Evolutionary conservation across 2,329 filamentous ascomycete genomes (phyloP).

Genomic region (Alternaria solani): DNA sequence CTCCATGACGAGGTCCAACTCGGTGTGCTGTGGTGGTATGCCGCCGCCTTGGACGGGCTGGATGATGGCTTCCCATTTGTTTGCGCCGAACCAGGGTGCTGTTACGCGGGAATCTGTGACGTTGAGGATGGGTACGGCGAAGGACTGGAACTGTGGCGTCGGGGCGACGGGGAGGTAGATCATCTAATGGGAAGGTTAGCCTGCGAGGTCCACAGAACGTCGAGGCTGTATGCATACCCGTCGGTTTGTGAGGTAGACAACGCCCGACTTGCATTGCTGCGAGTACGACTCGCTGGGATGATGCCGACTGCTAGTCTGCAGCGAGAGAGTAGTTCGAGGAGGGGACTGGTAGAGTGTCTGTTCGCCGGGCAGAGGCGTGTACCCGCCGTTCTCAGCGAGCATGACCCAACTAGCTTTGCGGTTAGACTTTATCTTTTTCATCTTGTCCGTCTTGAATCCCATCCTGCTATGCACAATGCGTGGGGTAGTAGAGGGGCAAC

Average conservation of each 20-base stretch:
- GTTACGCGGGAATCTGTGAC: slow-evolving; percentile 85
- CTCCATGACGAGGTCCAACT: slow-evolving; percentile 81
- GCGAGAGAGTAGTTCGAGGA: slow-evolving; percentile 76
- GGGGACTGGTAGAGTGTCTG: slow-evolving; percentile 81
- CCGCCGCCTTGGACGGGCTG: slow-evolving; percentile 84
- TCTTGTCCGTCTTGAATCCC: slow-evolving; percentile 19
- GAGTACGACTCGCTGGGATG: slow-evolving; percentile 70
- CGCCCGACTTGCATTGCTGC: slow-evolving; percentile 76
- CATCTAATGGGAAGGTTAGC: slow-evolving; percentile 63
- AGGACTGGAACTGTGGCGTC: slow-evolving; percentile 78
- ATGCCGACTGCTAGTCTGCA: slow-evolving; percentile 75
- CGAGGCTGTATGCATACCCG: slow-evolving; percentile 64
- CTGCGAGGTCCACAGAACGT: background rate
- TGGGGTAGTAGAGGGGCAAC: slow-evolving; percentile 13
- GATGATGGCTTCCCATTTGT: slow-evolving; percentile 84
- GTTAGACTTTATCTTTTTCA: slow-evolving; percentile 43
- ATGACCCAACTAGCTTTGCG: slow-evolving; percentile 80
- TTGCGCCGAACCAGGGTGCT: slow-evolving; percentile 91
- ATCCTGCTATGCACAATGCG: slow-evolving; percentile 12
- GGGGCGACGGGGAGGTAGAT: slow-evolving; percentile 83
- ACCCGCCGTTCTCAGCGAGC: slow-evolving; percentile 75
- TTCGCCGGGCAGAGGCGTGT: slow-evolving; percentile 86
- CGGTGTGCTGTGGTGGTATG: slow-evolving; percentile 75
- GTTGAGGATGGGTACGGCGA: slow-evolving; percentile 87
- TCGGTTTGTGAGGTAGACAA: slow-evolving; percentile 84